These are phyloP conservation scores for Podospora anserina DNA, from an alignment of 495 filamentous ascomycete species.

Conservation along the genomic window DNA sequence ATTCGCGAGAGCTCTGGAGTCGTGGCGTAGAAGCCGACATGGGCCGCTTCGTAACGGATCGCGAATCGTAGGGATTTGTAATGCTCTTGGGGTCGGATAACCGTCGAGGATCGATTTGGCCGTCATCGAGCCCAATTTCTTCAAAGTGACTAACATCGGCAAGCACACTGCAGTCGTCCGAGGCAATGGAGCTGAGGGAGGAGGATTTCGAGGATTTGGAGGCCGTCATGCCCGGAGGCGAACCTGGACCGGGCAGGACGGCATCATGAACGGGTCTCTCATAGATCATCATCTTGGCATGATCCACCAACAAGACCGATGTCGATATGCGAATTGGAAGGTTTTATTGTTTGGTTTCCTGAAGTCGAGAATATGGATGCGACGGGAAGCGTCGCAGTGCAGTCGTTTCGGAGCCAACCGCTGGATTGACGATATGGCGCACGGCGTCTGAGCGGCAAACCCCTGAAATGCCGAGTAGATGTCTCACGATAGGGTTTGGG, in stretches of 20 bases:
- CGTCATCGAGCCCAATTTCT: constrained; percentile 83
- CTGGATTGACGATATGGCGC: constrained; percentile 20
- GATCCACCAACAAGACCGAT: background rate
- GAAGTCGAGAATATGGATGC: constrained; percentile 15
- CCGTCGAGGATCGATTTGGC: constrained; percentile 33
- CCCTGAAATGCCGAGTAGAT: constrained; percentile 26
- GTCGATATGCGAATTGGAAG: background rate
- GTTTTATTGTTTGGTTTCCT: constrained; percentile 14
- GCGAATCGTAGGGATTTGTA: constrained; percentile 44
- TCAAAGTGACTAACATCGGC: constrained; percentile 81
- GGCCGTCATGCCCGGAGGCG: constrained; percentile 76
- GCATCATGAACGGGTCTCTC: constrained; percentile 43
- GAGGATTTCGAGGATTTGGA: constrained; percentile 90
- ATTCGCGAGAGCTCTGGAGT: constrained; percentile 28
- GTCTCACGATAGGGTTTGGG: constrained; percentile 29
- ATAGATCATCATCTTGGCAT: constrained; percentile 57
- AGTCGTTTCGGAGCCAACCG: constrained; percentile 14
- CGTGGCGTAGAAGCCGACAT: constrained; percentile 32
- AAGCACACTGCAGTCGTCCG: constrained; percentile 62
- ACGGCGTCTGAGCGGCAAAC: constrained; percentile 21
- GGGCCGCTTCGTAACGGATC: constrained; percentile 39
- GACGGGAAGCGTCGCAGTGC: constrained; percentile 26
- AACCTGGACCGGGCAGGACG: constrained; percentile 59
- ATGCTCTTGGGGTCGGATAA: constrained; percentile 42
- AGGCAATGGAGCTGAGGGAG: constrained; percentile 75